Conservation (phyloP, 768 basidiomycete species). For the Gloeophyllum trabeum region DNA sequence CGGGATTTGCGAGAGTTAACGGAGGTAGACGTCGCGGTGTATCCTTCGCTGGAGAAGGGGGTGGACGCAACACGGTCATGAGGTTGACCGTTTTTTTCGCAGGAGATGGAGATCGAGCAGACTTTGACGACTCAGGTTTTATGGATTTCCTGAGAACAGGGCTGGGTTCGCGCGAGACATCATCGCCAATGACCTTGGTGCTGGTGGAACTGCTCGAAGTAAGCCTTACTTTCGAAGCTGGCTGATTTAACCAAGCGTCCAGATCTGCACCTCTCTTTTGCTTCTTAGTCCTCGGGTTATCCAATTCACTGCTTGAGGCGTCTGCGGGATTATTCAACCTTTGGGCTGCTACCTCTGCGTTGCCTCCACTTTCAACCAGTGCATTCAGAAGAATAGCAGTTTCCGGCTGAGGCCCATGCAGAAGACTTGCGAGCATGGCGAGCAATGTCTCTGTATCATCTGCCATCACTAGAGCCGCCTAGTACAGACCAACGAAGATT, state of each 20-base stretch:
- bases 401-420: constrained; percentile 22
- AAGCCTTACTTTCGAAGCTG: constrained; percentile 9
- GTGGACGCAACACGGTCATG: constrained; percentile 44
- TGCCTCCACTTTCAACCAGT: constrained; percentile 42
- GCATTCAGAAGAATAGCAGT: constrained; percentile 43
- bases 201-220: neutral
- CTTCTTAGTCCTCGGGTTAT: constrained; percentile 23
- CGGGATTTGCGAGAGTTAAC: constrained; percentile 47
- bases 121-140: neutral
- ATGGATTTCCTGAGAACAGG: too few species aligned
- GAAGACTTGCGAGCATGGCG: constrained; percentile 53
- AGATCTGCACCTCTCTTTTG: constrained; percentile 35
- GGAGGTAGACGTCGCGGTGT: constrained; percentile 36
- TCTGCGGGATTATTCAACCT: constrained; percentile 17
- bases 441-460: constrained; percentile 60
- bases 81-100: constrained; percentile 24
- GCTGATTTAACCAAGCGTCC: constrained; percentile 40
- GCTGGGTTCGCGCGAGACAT: too few species aligned
- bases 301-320: neutral
- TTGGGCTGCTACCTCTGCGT: constrained; percentile 39
- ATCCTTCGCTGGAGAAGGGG: constrained; percentile 22
- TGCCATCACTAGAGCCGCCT: too few species aligned
- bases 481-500: too few species aligned
- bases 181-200: neutral
- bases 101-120: neutral